A percentile compares a stretch with the other conserved stretches of the same genome.
Conservation (phyloP, 345 rosid species). For the Sonneratia caseolaris region DNA sequence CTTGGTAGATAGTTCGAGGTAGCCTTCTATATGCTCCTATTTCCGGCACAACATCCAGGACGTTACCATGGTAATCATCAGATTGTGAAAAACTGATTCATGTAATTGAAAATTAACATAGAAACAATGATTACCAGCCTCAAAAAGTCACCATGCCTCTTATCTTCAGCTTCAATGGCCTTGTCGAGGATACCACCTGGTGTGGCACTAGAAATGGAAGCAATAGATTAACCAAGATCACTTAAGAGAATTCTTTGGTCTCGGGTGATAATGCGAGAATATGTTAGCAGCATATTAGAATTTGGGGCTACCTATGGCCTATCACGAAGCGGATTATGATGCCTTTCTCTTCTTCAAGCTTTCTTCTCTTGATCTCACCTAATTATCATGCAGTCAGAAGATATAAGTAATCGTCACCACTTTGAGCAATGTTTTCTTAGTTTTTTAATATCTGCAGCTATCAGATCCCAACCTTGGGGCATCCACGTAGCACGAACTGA, state of each 20-base stretch:
- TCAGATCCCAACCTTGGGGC: constrained; percentile 64
- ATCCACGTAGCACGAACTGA: constrained; percentile 95
- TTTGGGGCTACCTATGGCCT: constrained; percentile 67
- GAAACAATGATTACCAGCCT: constrained; percentile 53
- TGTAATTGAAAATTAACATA: background rate
- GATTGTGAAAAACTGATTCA: background rate
- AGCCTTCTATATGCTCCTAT: constrained; percentile 96
- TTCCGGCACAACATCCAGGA: background rate
- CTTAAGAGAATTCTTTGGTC: background rate
- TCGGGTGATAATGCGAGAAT: background rate
- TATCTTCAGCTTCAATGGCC: constrained; percentile 94
- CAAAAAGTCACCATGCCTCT: constrained; percentile 84
- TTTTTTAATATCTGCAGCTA: background rate
- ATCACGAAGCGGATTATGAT: constrained; percentile 88
- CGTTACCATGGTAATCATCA: background rate
- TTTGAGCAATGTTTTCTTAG: background rate
- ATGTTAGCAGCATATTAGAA: background rate
- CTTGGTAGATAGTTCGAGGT: constrained; percentile 92
- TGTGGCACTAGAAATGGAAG: constrained; percentile 50
- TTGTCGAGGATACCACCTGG: constrained; percentile 93
- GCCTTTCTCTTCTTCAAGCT: constrained; percentile 97
- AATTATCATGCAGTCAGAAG: constrained; percentile 5
- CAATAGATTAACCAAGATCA: background rate
- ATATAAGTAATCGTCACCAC: background rate
- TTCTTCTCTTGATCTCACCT: constrained; percentile 68